Evolutionary conservation across 2,329 filamentous ascomycete species (phyloP).

Genomic region (Aspergillus tubingensis): DNA sequence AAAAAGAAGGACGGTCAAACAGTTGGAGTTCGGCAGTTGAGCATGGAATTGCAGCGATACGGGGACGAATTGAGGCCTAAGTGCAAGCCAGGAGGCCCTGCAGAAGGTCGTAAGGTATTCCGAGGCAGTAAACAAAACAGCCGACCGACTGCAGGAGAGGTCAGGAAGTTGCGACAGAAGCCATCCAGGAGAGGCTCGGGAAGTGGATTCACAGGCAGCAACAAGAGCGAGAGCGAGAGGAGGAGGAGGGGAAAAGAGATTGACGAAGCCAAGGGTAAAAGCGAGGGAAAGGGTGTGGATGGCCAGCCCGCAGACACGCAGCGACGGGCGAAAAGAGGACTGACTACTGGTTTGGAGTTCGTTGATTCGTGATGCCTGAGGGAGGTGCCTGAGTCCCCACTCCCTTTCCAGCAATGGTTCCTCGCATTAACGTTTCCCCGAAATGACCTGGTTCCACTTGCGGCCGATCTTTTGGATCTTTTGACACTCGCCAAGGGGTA

Average conservation of each 20-base stretch:
- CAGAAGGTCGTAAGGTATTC: conserved; percentile 5
- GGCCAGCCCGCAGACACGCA: conserved; percentile 11
- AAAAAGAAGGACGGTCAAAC: conserved; percentile 4
- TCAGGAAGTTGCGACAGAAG: conserved; percentile 13
- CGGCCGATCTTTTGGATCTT: conserved; percentile 1
- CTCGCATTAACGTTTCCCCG: conserved; percentile 32
- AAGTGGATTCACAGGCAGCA: conserved; percentile 4
- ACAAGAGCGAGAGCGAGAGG: not conserved
- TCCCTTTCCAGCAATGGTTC: conserved; percentile 9
- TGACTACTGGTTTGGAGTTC: no score
- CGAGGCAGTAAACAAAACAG: conserved; percentile 18
- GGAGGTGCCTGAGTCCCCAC: not conserved
- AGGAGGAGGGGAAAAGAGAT: not conserved
- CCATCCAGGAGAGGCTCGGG: conserved; percentile 17
- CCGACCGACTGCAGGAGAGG: conserved; percentile 19
- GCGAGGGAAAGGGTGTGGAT: conserved; percentile 6
- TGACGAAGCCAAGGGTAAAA: conserved; percentile 12
- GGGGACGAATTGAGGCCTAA: conserved; percentile 4
- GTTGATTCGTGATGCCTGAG: not conserved
- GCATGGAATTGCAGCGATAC: conserved; percentile 2
- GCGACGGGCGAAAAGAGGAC: conserved; percentile 1
- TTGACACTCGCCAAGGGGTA: not conserved
- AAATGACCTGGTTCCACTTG: conserved; percentile 26
- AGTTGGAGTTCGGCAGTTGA: conserved; percentile 6
- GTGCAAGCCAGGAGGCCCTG: conserved; percentile 15